These are phyloP conservation scores for Neofusicoccum laricinum DNA, from an alignment of 2,329 filamentous ascomycete genomes.

Conservation along the genomic window DNA sequence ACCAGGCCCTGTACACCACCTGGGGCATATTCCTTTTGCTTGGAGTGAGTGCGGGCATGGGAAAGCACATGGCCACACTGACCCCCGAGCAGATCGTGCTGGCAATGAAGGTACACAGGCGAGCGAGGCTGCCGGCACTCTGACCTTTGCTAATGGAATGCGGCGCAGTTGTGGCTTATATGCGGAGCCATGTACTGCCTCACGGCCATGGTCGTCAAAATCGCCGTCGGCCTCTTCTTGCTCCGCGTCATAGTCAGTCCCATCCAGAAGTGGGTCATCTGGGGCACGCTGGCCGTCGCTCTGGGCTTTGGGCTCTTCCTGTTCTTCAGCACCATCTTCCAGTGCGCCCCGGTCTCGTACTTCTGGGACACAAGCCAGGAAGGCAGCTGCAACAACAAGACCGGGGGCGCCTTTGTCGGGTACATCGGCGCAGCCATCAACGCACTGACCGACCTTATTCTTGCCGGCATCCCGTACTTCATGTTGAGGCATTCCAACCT, in stretches of 20 bases:
- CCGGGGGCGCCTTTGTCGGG: background rate
- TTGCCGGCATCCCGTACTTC: background rate
- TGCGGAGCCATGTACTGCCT: constrained; percentile 55
- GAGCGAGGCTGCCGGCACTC: background rate
- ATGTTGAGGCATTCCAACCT: constrained; percentile 1
- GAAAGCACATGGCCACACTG: constrained; percentile 27
- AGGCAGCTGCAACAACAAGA: background rate
- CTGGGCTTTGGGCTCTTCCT: background rate
- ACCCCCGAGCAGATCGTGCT: constrained; percentile 25
- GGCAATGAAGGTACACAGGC: constrained; percentile 26
- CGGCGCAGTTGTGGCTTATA: constrained; percentile 49
- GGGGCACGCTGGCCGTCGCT: constrained; percentile 19
- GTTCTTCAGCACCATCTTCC: background rate
- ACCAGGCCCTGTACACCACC: constrained; percentile 36
- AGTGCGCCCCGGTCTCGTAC: constrained; percentile 47
- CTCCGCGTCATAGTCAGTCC: constrained; percentile 49
- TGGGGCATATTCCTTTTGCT: constrained; percentile 33
- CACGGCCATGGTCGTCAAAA: constrained; percentile 47
- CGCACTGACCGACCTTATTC: background rate
- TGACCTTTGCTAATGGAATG: constrained; percentile 17
- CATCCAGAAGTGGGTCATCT: constrained; percentile 47
- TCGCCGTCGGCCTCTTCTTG: constrained; percentile 53
- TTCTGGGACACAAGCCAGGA: constrained; percentile 43
- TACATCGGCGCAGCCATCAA: constrained; percentile 1
- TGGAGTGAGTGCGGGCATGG: constrained; percentile 36